Base-by-base conservation (phyloP, 345 rosid genomes). In the Aegle marmelos region DNA sequence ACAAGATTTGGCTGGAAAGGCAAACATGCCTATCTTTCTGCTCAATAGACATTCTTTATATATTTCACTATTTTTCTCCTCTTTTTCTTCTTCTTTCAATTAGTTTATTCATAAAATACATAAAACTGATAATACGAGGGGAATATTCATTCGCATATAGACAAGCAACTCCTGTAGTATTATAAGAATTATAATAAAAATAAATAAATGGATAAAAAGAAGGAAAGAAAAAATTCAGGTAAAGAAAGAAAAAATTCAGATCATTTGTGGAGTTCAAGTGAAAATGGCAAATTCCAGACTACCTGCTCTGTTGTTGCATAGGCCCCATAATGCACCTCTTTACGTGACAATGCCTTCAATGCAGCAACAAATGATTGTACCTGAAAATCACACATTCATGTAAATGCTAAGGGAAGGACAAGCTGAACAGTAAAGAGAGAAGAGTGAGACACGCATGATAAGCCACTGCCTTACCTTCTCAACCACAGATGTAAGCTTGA, bases 281-380 rank as follows among this genome's bases (percentile, higher is more conserved):
- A 11, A 39, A 69, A 61, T 77, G 7, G 30, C 17, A 75, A 64
- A 67, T 70, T 75, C 53, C 72, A 79, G 31, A 76, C 24, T 87
- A 96, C 99, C 98, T 96, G 98, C 86, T 96, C 99, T 10, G 92
- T 73, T 64, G 99, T 96, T 78, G 99, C 99, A 90, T 92, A 85
- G 25, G 99, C 97, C 76, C 99, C 99, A 71, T 96, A 96, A 78
- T 96, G 96, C 76, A 96, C 90, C 81, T 94, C 99, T 84, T 94
- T 96, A 68, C 93, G 97, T 4, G 97, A 94, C 78, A 96, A 82
- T 22, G 99, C 97, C 88, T 85, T 96, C 84, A 92, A 78, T 41
- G 98, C 91, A 74, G 98, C 77, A 85, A 90, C 92, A 88, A 96
- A 94, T 70, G 88, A 90, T 74, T 94, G 99, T 76, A 96, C 99